Conservation (phyloP, 306 rosid species). For the Prunus padus region DNA sequence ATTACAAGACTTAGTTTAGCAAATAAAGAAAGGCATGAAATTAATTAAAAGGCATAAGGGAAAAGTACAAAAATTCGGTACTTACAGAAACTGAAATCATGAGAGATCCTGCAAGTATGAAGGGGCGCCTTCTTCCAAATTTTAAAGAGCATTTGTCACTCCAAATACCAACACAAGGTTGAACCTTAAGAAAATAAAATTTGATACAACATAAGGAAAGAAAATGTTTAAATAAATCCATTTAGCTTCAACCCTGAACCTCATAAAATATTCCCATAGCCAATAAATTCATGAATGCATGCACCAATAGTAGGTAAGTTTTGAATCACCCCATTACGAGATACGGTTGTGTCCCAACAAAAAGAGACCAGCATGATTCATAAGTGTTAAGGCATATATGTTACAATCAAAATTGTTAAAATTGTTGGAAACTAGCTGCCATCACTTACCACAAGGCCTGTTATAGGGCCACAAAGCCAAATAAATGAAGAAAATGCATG, state of each 20-base stretch:
- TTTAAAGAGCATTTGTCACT: conserved; percentile 92
- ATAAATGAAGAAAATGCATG: conserved; percentile 98
- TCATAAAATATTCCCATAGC: neutral
- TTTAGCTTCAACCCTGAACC: neutral
- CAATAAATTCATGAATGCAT: neutral
- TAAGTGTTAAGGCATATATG: neutral
- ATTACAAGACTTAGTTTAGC: conserved; percentile 52
- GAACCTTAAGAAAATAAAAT: conserved; percentile 50
- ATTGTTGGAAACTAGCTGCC: neutral
- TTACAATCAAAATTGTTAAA: conserved; percentile 4
- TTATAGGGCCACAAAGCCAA: conserved; percentile 99
- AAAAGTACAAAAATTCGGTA: conserved; percentile 22
- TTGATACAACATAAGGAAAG: neutral
- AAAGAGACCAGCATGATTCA: neutral
- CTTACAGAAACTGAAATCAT: conserved; percentile 85
- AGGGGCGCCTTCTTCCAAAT: conserved; percentile 94
- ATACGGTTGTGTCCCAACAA: neutral
- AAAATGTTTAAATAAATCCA: neutral
- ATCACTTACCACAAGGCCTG: conserved; percentile 95
- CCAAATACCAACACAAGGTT: conserved; percentile 92
- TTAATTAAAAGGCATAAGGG: conserved; percentile 4
- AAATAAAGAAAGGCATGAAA: conserved; percentile 10
- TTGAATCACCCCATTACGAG: neutral
- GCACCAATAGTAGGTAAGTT: neutral
- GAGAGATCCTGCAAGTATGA: conserved; percentile 88